These are phyloP conservation scores for Puccinia sorghi DNA, from an alignment of 1,284 basidiomycete species.

Conservation along the genomic window DNA sequence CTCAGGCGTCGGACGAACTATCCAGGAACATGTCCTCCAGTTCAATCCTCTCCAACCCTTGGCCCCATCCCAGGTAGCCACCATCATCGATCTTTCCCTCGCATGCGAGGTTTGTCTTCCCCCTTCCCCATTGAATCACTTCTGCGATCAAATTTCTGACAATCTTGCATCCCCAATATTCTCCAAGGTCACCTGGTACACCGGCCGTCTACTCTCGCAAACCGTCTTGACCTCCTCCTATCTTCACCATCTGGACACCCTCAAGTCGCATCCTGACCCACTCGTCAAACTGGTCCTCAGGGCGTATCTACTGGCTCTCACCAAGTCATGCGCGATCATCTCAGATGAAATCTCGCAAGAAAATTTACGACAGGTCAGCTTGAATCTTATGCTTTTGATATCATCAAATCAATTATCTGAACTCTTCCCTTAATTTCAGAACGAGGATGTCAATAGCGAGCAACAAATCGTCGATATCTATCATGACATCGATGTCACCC, in stretches of 20 bases:
- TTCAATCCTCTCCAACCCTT: constrained; percentile 71
- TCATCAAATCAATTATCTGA: too few relatives aligned
- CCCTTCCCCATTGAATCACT: too few relatives aligned
- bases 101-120: constrained; percentile 70
- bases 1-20: constrained; percentile 67
- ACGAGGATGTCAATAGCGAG: constrained; percentile 41
- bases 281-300: constrained; percentile 72
- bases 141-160: too few relatives aligned
- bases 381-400: constrained; percentile 52
- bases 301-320: constrained; percentile 69
- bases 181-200: constrained; percentile 78
- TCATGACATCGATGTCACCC: constrained; percentile 32
- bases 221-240: constrained; percentile 80
- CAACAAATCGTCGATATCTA: constrained; percentile 26
- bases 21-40: background rate
- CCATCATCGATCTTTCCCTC: constrained; percentile 78
- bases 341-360: constrained; percentile 77
- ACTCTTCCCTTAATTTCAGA: constrained; percentile 18
- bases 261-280: constrained; percentile 61
- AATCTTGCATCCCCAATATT: background rate
- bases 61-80: constrained; percentile 74
- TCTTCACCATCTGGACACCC: constrained; percentile 66
- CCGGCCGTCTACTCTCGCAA: constrained; percentile 78
- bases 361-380: constrained; percentile 72
- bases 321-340: constrained; percentile 79